Evolutionary conservation across 108 stramenopile species (phyloP).

Genomic region (Skeletonema costatum): DNA sequence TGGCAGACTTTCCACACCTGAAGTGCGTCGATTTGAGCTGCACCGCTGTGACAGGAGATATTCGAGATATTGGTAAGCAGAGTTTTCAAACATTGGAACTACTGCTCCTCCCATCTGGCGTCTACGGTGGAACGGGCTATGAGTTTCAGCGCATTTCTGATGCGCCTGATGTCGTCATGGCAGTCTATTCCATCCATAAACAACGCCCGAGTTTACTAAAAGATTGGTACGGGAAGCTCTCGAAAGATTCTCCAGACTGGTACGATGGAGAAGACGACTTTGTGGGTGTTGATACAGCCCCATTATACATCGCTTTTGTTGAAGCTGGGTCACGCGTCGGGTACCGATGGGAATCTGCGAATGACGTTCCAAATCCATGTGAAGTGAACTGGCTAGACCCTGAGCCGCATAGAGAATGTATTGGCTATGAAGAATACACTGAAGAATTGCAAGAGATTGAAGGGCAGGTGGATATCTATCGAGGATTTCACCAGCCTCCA

Average conservation of each 20-base stretch:
- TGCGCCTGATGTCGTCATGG: not conserved
- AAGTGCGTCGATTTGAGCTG: not conserved
- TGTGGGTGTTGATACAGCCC: not conserved
- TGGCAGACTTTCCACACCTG: not conserved
- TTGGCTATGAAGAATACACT: no score
- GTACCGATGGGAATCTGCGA: not conserved
- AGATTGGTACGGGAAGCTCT: not conserved
- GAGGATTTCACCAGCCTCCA: no score
- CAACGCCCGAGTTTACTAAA: not conserved
- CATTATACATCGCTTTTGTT: not conserved
- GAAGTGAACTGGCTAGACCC: conserved; percentile 1
- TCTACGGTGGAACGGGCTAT: no score
- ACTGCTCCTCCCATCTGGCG: not conserved
- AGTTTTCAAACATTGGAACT: not conserved
- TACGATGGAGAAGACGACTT: not conserved
- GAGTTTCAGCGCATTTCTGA: no score
- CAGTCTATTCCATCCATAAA: not conserved
- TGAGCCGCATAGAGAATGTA: no score
- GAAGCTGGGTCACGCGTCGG: not conserved
- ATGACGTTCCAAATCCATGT: not conserved
- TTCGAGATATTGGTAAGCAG: not conserved
- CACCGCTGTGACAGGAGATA: not conserved
- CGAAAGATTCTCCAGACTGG: not conserved
- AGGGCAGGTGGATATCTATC: no score
- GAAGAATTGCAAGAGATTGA: no score